Base-by-base conservation (phyloP, 805 yeast genomes). In the Kluyveromyces aestuarii region DNA sequence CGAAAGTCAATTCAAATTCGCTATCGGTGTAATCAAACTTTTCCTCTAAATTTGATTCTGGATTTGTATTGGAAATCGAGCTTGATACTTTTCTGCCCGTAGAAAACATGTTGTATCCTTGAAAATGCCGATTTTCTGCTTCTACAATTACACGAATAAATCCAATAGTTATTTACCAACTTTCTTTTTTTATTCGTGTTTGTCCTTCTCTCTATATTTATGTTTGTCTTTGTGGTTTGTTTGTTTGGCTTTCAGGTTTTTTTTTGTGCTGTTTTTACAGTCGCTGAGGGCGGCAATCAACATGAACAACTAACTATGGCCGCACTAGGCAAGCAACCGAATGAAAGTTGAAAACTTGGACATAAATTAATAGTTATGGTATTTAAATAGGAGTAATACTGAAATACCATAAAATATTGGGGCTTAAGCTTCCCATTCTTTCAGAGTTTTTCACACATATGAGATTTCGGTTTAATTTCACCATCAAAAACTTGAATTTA, bases 1-100 rank as follows among this genome's bases (percentile, higher is more conserved):
- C 45, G 19, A 43, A 11, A 16, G 45, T 43, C 19, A 43, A 44
- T 18, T 50, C 53, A 30, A 45, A 44, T 18, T 48, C 54, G 33
- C 50, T 51, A 50, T 53, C 54, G 13, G 55, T 52, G 25, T 51
- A 56, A 44, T 54, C 55, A 47, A 48, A 56, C 42, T 46, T 46
- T 41, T 56, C 55, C 27, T 55, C 56, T 44, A 50, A 36, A 7
- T 40, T 41, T 30, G 46, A 19, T 14, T 43, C 45, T 9, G 16
- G 10, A 13, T 35, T 21, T 7, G 21, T 33, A 13, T 21, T 8
- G 7, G 36, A 9, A 16, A n/a, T 33, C 9, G 45, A 16, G 11
- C 39, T 27, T 8, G 17, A 33, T 43, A 37, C 36, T 35, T 19
- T 43, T 8, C 39, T 17, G 14, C 18, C 18, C 2, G 45, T 25